Evolutionary conservation across 495 filamentous ascomycete genomes (phyloP), one percentile per base, ranked within the genome.

Genomic region (Neurospora intermedia): DNA sequence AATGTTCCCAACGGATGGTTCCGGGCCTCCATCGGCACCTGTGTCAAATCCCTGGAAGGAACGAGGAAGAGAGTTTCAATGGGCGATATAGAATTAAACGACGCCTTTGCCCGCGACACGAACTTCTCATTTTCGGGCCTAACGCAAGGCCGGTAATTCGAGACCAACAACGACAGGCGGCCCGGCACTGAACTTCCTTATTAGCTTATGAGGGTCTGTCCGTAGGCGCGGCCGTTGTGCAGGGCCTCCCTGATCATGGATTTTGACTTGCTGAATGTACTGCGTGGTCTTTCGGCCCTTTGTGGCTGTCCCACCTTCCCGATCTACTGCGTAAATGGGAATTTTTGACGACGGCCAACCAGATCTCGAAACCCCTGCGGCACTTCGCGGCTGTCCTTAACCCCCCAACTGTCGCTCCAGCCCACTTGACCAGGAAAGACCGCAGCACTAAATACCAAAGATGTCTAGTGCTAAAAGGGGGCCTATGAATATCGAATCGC

Each of bases 301-400:
- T 40, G 35, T 15, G 46, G 20, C 31, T 69, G 31, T 38, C 15
- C n/a, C 69, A 73, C 72, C 72, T 73, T 71, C 72, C 72, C 38
- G 16, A 1, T 71, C 69, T 54, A n/a, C n/a, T n/a, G n/a, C n/a
- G n/a, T n/a, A 27, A 43, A 71, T 45, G 18, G n/a, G 43, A 27
- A 54, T 62, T 31, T 71, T 43, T 23, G 42, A 18, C 69, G 59
- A 70, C 69, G 41, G 70, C 41, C 72, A 73, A 73, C 59, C 45
- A 73, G 35, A 23, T 31, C 16, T 20, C 72, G 40, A 35, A 48
- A 41, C 38, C 18, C 20, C 69, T 38, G 43, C 70, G 66, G 16
- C 35, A 73, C 69, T 45, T 31, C 27, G 54, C 54, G 54, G 54
- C 54, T 62, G 54, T 62, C 20, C 54, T 62, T 62, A 7, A n/a